Evolutionary conservation across 164 flowering plant species (phyloP).

Genomic region (Malania oleifera): DNA sequence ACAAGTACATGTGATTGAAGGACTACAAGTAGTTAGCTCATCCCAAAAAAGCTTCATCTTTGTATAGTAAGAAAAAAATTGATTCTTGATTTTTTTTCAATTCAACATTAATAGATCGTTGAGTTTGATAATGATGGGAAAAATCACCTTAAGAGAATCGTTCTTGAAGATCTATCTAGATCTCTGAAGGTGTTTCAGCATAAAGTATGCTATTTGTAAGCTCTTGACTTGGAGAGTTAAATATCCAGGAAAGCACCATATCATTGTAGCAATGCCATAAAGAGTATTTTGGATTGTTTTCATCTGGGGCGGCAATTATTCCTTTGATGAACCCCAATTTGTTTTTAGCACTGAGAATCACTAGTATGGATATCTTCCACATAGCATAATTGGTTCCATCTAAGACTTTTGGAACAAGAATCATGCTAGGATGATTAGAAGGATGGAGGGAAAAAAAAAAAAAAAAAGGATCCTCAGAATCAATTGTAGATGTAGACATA

Average conservation of each 20-base stretch:
- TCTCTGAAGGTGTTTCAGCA: too few species aligned
- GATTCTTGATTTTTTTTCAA: neutral
- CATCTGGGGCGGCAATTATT: neutral
- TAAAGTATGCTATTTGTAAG: too few species aligned
- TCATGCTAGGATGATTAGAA: neutral
- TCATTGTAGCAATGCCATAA: neutral
- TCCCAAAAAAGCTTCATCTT: neutral
- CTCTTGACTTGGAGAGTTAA: too few species aligned
- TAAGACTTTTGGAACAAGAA: neutral
- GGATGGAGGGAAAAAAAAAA: too few species aligned
- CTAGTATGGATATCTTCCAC: too few species aligned
- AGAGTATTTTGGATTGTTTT: neutral
- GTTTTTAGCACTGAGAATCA: neutral
- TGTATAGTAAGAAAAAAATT: constrained; percentile 2
- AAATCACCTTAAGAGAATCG: too few species aligned
- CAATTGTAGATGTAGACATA: too few species aligned
- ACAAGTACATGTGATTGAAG: constrained; percentile 1
- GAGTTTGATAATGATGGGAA: too few species aligned
- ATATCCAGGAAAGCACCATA: too few species aligned
- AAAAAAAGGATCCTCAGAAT: too few species aligned
- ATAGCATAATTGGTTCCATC: too few species aligned
- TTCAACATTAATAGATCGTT: neutral
- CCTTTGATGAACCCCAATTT: constrained; percentile 1
- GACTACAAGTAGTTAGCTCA: neutral
- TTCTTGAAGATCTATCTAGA: too few species aligned